Evolutionary conservation across 345 rosid species (phyloP).

Genomic region (Syzygium grande): DNA sequence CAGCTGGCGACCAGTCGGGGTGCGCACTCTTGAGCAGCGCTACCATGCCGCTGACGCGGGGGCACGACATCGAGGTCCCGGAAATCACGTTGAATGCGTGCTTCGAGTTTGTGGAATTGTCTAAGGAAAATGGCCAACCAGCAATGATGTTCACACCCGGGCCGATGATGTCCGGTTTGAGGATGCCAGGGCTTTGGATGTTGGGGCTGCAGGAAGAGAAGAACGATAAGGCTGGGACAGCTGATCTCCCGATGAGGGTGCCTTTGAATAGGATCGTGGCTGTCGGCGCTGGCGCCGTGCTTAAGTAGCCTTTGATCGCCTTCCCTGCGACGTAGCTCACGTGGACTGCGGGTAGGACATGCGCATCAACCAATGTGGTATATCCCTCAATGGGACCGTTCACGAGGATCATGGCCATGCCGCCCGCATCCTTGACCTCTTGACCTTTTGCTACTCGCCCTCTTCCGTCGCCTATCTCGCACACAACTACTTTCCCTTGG

Average conservation of each 20-base stretch:
- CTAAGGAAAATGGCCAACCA: constrained; percentile 20
- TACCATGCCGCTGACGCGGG: constrained; percentile 32
- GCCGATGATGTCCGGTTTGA: constrained; percentile 39
- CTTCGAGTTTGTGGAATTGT: constrained; percentile 1
- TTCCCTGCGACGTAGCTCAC: constrained; percentile 15
- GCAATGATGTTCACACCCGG: constrained; percentile 29
- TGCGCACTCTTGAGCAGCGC: constrained; percentile 35
- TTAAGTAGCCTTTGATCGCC: constrained; percentile 20
- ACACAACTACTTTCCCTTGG: constrained; percentile 27
- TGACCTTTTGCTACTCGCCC: constrained; percentile 17
- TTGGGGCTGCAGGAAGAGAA: constrained; percentile 52
- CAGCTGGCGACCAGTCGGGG: constrained; percentile 35
- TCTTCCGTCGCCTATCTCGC: constrained; percentile 22
- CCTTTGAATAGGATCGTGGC: constrained; percentile 15
- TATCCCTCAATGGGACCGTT: constrained; percentile 16
- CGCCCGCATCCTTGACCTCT: constrained; percentile 24
- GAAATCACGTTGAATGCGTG: constrained; percentile 24
- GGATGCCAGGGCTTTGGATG: constrained; percentile 23
- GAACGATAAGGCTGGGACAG: constrained; percentile 25
- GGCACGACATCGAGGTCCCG: constrained; percentile 51
- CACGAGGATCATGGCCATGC: constrained; percentile 17
- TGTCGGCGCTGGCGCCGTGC: constrained; percentile 5
- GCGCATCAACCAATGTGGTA: constrained; percentile 16
- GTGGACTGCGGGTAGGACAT: constrained; percentile 10
- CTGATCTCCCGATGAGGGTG: constrained; percentile 10